These are phyloP conservation scores for Arthrobotrys sphaeroides DNA, from an alignment of 2,329 filamentous ascomycete species.

Conservation along the genomic window DNA sequence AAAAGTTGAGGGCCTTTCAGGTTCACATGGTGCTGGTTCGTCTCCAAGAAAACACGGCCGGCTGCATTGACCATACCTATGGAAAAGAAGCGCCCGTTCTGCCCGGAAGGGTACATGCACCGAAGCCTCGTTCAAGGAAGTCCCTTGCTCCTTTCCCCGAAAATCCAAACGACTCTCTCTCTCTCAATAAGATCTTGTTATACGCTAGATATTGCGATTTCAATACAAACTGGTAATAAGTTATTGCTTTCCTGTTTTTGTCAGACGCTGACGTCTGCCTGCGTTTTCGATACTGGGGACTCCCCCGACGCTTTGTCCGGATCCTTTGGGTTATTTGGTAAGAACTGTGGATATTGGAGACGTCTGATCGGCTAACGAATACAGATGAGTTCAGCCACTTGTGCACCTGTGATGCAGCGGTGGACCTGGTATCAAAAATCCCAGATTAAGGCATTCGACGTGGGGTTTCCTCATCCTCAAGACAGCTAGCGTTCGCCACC, in stretches of 20 bases:
- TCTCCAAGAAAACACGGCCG: constrained; percentile 23
- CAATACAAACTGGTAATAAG: neutral
- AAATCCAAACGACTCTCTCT: neutral
- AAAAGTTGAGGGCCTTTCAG: neutral
- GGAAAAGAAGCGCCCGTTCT: constrained; percentile 19
- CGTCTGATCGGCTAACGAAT: constrained; percentile 22
- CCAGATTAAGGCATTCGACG: constrained; percentile 18
- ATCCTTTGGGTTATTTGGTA: neutral
- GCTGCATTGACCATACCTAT: neutral
- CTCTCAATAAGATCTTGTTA: no score
- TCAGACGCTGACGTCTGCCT: constrained; percentile 15
- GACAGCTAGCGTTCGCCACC: constrained; percentile 26
- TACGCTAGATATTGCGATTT: constrained; percentile 4
- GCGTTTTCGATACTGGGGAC: neutral
- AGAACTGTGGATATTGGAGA: constrained; percentile 19
- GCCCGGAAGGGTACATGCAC: constrained; percentile 2
- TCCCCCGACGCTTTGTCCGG: neutral
- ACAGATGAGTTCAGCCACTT: constrained; percentile 26
- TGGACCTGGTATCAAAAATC: constrained; percentile 18
- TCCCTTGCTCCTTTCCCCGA: constrained; percentile 21
- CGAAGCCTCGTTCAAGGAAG: constrained; percentile 32
- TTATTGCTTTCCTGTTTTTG: neutral
- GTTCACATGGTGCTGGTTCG: constrained; percentile 28
- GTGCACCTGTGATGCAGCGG: constrained; percentile 22
- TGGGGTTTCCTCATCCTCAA: constrained; percentile 15